Conservation (phyloP, 176 grass and related monocot species). For the Avena sativa region DNA sequence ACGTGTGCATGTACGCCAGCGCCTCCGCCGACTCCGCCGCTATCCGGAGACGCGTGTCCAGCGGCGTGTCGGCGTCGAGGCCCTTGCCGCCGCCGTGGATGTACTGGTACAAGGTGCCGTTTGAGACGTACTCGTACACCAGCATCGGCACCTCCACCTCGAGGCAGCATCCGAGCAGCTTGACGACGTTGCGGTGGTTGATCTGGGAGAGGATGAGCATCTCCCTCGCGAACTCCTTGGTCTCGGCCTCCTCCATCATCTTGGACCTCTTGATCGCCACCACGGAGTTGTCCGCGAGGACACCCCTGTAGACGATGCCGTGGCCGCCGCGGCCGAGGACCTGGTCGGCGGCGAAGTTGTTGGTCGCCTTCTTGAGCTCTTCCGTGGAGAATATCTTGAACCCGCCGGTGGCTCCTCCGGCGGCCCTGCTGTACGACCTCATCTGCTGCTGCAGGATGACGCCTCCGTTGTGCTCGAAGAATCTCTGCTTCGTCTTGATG, state of each 20-base stretch:
- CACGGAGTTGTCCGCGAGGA: not conserved
- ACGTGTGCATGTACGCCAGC: conserved; percentile 54
- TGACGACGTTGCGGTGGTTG: conserved; percentile 68
- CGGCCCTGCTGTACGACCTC: not conserved
- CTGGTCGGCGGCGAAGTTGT: not conserved
- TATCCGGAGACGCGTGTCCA: conserved; percentile 42
- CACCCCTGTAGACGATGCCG: not conserved
- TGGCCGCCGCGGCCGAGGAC: not conserved
- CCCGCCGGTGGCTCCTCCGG: not conserved
- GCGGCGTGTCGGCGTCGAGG: not conserved
- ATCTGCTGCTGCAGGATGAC: conserved; percentile 61
- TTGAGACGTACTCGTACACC: conserved; percentile 63
- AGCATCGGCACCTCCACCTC: conserved; percentile 66
- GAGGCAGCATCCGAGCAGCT: conserved; percentile 65
- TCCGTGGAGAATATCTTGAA: conserved; percentile 23
- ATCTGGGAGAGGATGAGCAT: conserved; percentile 71
- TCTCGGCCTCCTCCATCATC: not conserved
- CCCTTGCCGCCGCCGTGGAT: conserved; percentile 47
- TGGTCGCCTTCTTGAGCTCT: not conserved
- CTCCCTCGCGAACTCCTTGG: conserved; percentile 52
- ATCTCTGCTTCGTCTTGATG: conserved; percentile 50
- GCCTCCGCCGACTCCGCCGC: conserved; percentile 53
- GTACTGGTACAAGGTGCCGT: conserved; percentile 59
- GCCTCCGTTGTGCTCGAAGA: conserved; percentile 78
- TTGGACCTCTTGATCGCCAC: conserved; percentile 4